Conservation (phyloP, 148 eudicot species). For the Vaccinium vitisidaea region DNA sequence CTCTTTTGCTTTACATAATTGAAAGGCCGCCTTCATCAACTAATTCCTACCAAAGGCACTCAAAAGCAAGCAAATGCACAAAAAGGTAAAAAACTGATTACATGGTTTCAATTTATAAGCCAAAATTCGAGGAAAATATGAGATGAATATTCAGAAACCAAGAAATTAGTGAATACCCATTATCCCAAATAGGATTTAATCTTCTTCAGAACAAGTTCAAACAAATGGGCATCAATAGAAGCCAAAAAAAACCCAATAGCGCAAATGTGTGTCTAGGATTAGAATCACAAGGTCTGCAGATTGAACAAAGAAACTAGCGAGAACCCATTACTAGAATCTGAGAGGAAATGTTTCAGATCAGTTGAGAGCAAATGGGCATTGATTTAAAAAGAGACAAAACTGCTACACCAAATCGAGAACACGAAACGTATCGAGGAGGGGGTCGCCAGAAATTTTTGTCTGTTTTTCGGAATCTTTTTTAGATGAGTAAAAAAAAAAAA, state of each 20-base stretch:
- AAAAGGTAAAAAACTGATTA: slow-evolving; percentile 23
- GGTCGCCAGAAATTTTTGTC: no score
- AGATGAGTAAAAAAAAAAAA: no score
- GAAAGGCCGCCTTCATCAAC: slow-evolving; percentile 17
- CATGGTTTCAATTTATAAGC: slow-evolving; percentile 31
- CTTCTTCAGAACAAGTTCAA: slow-evolving; percentile 22
- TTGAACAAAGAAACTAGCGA: slow-evolving; percentile 36
- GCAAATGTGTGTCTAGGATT: background rate
- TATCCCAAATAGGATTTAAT: slow-evolving; percentile 1
- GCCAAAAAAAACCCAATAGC: background rate
- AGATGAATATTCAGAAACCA: slow-evolving; percentile 9
- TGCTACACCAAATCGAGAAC: background rate
- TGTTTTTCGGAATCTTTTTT: no score
- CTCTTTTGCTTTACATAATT: slow-evolving; percentile 19
- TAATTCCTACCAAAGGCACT: slow-evolving; percentile 12
- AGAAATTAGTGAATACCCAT: slow-evolving; percentile 53
- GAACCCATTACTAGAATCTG: slow-evolving; percentile 39
- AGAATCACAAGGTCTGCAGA: background rate
- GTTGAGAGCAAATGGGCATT: slow-evolving; percentile 32
- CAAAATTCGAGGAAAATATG: slow-evolving; percentile 17
- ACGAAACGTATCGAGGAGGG: no score
- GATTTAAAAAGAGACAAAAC: slow-evolving; percentile 11
- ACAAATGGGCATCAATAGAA: slow-evolving; percentile 32
- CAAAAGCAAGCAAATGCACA: slow-evolving; percentile 1
- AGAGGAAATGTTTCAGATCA: slow-evolving; percentile 24